Percentiles rank a stretch among this genome's conserved stretches.
phyloP scores from a whole-genome alignment of 495 filamentous ascomycete genomes.

The Trichoderma reesei region DNA sequence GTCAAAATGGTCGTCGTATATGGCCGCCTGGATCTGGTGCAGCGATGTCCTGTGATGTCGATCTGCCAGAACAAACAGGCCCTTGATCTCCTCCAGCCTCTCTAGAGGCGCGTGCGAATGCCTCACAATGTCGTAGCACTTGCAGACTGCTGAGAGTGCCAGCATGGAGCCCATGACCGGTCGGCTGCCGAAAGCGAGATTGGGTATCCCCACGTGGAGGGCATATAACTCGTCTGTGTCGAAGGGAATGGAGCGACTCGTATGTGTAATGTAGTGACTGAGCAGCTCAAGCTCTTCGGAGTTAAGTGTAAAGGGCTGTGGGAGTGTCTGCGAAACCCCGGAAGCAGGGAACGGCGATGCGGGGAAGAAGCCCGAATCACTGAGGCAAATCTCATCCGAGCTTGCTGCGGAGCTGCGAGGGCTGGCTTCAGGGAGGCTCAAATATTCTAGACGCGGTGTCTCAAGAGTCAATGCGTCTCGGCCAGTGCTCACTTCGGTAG shows the following conservation, averaged over 20 bases:
- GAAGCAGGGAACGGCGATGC: neutral
- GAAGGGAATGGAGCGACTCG: slow-evolving; percentile 26
- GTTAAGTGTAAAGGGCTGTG: slow-evolving; percentile 16
- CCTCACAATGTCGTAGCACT: slow-evolving; percentile 29
- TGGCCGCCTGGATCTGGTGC: slow-evolving; percentile 21
- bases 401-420: neutral
- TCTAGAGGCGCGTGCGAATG: slow-evolving; percentile 14
- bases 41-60: slow-evolving; percentile 28
- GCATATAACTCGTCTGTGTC: slow-evolving; percentile 29
- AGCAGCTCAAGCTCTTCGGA: slow-evolving; percentile 28
- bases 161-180: slow-evolving; percentile 34
- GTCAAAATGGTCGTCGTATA: slow-evolving; percentile 25
- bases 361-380: slow-evolving; percentile 10
- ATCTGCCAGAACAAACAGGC: slow-evolving; percentile 25
- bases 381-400: neutral
- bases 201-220: slow-evolving; percentile 32
- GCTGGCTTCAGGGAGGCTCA: slow-evolving; percentile 1
- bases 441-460: slow-evolving; percentile 4
- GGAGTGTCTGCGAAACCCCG: neutral
- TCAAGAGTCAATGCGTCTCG: neutral
- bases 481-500: neutral
- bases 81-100: slow-evolving; percentile 19
- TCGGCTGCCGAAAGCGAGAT: slow-evolving; percentile 31
- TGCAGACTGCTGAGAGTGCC: slow-evolving; percentile 31
- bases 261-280: slow-evolving; percentile 33